Base-by-base conservation (phyloP, 2,329 filamentous ascomycete genomes). In the Diaporthe humulicola region DNA sequence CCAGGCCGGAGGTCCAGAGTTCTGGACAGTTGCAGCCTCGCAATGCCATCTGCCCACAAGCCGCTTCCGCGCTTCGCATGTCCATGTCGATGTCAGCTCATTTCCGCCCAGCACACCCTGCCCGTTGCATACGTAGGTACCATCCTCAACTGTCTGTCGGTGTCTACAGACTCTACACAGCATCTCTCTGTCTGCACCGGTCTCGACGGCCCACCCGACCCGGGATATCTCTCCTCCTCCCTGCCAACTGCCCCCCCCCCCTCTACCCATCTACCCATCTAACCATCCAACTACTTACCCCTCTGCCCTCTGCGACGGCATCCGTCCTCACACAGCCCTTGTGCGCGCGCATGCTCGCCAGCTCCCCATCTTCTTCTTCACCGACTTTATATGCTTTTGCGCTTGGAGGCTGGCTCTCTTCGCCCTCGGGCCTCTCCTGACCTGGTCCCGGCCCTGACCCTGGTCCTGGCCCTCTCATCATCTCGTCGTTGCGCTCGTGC, bases 301-400 rank as follows among this genome's bases (percentile, higher is more conserved):
- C 40, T 22, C 40, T 14, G 7, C 15, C 61, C 30, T 52, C 61
- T 67, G 61, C 42, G 45, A 50, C 61, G 50, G 5, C 61, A 12
- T 48, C 36, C 28, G 15, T 38, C 19, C 61, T 38, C 61, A 52
- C 45, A 25, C 61, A 38, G 28, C 25, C 19, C 17, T 28, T 17
- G n/a, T 28, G 15, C 25, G 33, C 40, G 57, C 54, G 28, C 33
- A 25, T 42, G 22, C 5, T 42, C 38, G 57, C 57, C 36, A 12
- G 36, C 40, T 48, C 60, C 19, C 28, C 58, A 14, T 33, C 42
- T 33, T n/a, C 48, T 38, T 52, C 30, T 25, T 69, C 64, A 69
- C 64, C 64, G 64, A 69, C 64, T 69, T 54, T 69, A 69, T 69
- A 69, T 69, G 48, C 48, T 69, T 69, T 69, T 69, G 64, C 64